Evolutionary conservation across 768 basidiomycete species (phyloP), one percentile per base, ranked within the genome.

Genomic region (Rhizopogon vulgaris): DNA sequence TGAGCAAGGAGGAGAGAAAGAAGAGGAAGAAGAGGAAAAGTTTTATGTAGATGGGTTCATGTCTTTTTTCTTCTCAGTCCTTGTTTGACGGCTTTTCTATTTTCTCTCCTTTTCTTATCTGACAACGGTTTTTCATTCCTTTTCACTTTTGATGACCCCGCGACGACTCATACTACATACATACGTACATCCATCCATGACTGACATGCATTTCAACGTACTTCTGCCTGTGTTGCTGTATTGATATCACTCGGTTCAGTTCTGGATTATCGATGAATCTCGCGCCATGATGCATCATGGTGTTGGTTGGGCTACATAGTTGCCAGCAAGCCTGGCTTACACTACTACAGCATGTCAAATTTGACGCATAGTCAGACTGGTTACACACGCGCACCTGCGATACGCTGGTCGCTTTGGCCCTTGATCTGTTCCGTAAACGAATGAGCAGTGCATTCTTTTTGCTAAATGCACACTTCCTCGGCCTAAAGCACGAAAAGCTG

Each of bases 1-100:
- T 64, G 1, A 79, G 82, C 51, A 79, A 81, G 52, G 53, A 52
- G 9, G 52, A 58, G 52, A 55, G 67, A 65, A 78, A 76, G 70
- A 76, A 83, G 69, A 22, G 22, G 22, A 83, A 82, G 65, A 78
- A 78, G 58, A 80, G 80, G 70, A 81, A 78, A 70, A 79, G 83
- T 60, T 69, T 68, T 36, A 69, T 68, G 52, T 82, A 78, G 68
- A 61, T 67, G 6, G 63, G 64, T n/a, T 41, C 50, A 49, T 63
- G 18, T 17, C 22, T 17, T 4, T 28, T 25, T 41, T 18, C 27
- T 48, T 52, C 55, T 52, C n/a, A 36, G 24, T 58, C 47, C 24
- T 52, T 42, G 49, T 22, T 40, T 40, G 22, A 34, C 6, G 42
- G 22, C 22, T 22, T 22, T 22, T 22, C n/a, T n/a, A 24, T 56